A percentile compares a stretch with the other conserved stretches of the same genome.
Conservation (phyloP, 345 rosid species). For the Syzygium jambos region DNA sequence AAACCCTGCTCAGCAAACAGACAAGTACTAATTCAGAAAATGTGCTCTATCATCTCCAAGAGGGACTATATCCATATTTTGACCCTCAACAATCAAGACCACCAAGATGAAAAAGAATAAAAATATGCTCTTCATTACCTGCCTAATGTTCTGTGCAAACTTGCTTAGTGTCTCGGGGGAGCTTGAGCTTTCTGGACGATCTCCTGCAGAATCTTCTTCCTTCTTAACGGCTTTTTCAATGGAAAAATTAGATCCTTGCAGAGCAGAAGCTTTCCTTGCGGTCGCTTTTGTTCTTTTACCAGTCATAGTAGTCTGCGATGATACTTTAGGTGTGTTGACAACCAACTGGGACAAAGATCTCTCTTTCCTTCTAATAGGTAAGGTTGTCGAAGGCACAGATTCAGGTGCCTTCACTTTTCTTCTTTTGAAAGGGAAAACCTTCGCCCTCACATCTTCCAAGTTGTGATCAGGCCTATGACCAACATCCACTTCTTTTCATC, state of each 20-base stretch:
- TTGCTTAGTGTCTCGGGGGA: slow-evolving; percentile 59
- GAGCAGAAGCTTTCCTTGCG: slow-evolving; percentile 41
- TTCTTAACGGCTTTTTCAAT: slow-evolving; percentile 36
- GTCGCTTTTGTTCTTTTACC: slow-evolving; percentile 66
- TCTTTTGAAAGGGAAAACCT: slow-evolving; percentile 72
- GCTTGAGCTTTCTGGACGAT: slow-evolving; percentile 48
- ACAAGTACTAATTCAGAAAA: neutral
- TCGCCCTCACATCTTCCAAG: slow-evolving; percentile 83
- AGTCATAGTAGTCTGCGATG: slow-evolving; percentile 51
- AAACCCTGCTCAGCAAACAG: slow-evolving; percentile 31
- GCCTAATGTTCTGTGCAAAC: slow-evolving; percentile 46
- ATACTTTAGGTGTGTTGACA: slow-evolving; percentile 69
- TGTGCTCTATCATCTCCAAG: neutral
- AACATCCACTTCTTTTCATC: neutral
- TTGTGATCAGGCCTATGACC: slow-evolving; percentile 37
- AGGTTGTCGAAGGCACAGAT: slow-evolving; percentile 38
- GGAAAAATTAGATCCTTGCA: slow-evolving; percentile 30
- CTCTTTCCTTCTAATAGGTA: slow-evolving; percentile 87
- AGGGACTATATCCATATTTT: neutral
- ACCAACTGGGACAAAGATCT: slow-evolving; percentile 92
- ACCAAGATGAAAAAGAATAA: neutral
- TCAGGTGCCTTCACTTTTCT: slow-evolving; percentile 62
- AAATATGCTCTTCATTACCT: slow-evolving; percentile 38
- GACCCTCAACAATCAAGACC: neutral
- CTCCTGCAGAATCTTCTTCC: slow-evolving; percentile 50